Evolutionary conservation across 2,329 filamentous ascomycete genomes (phyloP).

Genomic region (Monosporascus sp.): DNA sequence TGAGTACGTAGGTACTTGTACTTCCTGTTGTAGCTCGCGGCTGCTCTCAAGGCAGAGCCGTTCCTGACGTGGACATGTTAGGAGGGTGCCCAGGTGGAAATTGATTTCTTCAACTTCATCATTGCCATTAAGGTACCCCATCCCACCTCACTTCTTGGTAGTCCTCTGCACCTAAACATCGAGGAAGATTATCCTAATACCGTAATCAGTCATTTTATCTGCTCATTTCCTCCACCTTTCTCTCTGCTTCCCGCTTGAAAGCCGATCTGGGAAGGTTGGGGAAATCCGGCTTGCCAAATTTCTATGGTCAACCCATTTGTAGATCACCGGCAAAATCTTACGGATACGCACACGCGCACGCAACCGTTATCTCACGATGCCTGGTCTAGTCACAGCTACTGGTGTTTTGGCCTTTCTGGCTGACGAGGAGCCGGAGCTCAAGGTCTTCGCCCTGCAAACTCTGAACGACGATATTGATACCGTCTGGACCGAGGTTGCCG

Average conservation of each 20-base stretch:
- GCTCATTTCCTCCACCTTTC: no score
- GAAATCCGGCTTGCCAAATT: background rate
- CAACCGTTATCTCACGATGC: slow-evolving; percentile 55
- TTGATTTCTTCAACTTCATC: background rate
- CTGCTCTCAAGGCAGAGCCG: slow-evolving; percentile 31
- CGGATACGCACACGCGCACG: background rate
- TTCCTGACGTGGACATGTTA: slow-evolving; percentile 39
- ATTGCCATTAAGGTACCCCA: no score
- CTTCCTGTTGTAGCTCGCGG: slow-evolving; percentile 2
- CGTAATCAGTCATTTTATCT: no score
- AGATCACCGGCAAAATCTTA: background rate
- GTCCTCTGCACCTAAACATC: no score
- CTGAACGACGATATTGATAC: slow-evolving; percentile 96
- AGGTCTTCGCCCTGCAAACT: slow-evolving; percentile 89
- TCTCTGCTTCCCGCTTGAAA: no score
- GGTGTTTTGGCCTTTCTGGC: slow-evolving; percentile 93
- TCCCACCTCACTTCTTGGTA: no score
- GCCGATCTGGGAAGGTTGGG: background rate
- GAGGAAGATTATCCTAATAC: no score
- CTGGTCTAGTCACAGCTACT: slow-evolving; percentile 87
- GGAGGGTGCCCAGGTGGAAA: background rate
- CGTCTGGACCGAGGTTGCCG: slow-evolving; percentile 95
- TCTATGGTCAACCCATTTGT: no score
- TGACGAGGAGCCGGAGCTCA: slow-evolving; percentile 90
- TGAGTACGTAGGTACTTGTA: slow-evolving; percentile 1